phyloP scores from a whole-genome alignment of 2,329 filamentous ascomycete genomes.

The Monilinia fructicola region DNA sequence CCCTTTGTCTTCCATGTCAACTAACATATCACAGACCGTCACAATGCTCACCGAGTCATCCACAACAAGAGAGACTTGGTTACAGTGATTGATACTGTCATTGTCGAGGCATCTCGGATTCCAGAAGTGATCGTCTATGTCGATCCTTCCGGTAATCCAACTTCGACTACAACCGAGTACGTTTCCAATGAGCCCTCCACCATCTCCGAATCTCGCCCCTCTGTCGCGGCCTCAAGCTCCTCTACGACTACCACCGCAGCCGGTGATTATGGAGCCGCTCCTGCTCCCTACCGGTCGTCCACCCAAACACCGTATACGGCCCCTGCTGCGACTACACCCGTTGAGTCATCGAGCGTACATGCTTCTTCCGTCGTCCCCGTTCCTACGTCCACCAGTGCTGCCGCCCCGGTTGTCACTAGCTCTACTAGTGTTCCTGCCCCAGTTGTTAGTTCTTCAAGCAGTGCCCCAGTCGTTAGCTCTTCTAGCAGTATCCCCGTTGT shows the following conservation, averaged over 20 bases:
- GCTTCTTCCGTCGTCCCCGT: no score
- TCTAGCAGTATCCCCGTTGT: constrained; percentile 13
- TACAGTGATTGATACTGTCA: constrained; percentile 42
- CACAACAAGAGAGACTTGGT: constrained; percentile 38
- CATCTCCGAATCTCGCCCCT: no score
- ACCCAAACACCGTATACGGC: no score
- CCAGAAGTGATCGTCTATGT: constrained; percentile 60
- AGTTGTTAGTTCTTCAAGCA: no score
- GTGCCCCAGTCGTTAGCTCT: neutral
- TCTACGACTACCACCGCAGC: constrained; percentile 10
- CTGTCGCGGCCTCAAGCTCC: no score
- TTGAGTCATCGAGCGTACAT: no score
- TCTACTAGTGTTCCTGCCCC: no score
- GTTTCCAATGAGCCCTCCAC: neutral
- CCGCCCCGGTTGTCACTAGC: no score
- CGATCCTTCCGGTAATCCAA: constrained; percentile 54
- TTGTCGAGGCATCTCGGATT: constrained; percentile 42
- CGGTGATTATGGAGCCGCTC: no score
- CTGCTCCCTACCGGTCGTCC: no score
- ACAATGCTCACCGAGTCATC: constrained; percentile 33
- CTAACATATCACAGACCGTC: constrained; percentile 28
- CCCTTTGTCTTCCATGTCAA: neutral
- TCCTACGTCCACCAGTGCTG: no score
- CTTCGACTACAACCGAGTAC: constrained; percentile 45
- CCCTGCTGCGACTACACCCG: no score